phyloP scores from a whole-genome alignment of 768 basidiomycete species.

The Pleurotus djamor region DNA sequence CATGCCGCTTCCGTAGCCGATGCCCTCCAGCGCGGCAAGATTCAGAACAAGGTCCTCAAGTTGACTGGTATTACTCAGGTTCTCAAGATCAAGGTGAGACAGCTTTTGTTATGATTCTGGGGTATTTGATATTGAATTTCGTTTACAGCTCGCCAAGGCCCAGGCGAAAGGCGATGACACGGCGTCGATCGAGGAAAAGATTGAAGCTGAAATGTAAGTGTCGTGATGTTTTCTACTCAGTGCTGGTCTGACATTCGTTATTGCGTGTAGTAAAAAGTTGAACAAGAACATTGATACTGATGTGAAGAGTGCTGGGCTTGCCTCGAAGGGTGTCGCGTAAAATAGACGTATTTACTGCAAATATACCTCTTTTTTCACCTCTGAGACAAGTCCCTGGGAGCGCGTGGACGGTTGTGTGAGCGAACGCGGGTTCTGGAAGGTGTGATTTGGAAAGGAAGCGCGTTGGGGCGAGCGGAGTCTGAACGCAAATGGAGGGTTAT shows the following conservation, averaged over 20 bases:
- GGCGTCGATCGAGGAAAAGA: slow-evolving; percentile 17
- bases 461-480: slow-evolving; percentile 40
- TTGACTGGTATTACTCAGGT: slow-evolving; percentile 32
- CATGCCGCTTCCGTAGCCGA: slow-evolving; percentile 15
- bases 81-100: slow-evolving; percentile 27
- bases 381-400: no score
- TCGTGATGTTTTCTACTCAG: neutral
- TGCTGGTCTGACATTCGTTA: neutral
- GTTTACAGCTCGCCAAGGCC: slow-evolving; percentile 27
- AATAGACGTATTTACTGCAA: neutral
- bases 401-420: neutral
- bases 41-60: slow-evolving; percentile 45
- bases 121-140: neutral
- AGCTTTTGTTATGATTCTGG: neutral
- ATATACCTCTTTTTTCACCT: no score
- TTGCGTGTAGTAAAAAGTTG: slow-evolving; percentile 24
- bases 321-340: slow-evolving; percentile 23
- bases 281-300: slow-evolving; percentile 32
- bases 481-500: slow-evolving; percentile 34
- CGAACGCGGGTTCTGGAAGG: neutral
- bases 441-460: neutral
- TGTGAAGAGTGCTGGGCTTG: slow-evolving; percentile 21
- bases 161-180: slow-evolving; percentile 27
- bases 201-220: slow-evolving; percentile 24
- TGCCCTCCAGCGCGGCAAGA: slow-evolving; percentile 35